Percentiles rank a stretch among this genome's conserved stretches.
Conservation (phyloP, 345 rosid genomes). For the Linum usitatissimum region DNA sequence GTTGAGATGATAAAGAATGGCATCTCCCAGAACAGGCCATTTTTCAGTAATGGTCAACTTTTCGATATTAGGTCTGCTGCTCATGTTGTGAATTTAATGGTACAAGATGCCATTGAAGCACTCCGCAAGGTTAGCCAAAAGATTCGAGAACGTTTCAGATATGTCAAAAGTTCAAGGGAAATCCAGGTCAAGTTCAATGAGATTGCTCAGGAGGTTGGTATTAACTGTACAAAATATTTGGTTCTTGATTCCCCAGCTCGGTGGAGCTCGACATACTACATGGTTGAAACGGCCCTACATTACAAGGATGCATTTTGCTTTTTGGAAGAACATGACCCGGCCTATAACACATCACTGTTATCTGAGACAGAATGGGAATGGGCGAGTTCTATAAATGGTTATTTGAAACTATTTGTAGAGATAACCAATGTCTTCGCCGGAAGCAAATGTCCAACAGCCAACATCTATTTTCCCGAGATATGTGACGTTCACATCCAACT, state of each 20-base stretch:
- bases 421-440: constrained; percentile 18
- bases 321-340: neutral
- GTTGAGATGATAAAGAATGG: constrained; percentile 51
- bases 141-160: constrained; percentile 62
- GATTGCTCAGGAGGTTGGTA: constrained; percentile 55
- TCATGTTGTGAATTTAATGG: constrained; percentile 50
- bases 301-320: constrained; percentile 23
- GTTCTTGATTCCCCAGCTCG: constrained; percentile 45
- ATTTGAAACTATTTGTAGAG: neutral
- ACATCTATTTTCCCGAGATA: constrained; percentile 75
- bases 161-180: constrained; percentile 66
- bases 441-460: constrained; percentile 63
- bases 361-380: neutral
- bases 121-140: constrained; percentile 50
- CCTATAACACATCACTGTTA: neutral
- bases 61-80: constrained; percentile 66
- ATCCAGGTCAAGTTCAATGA: constrained; percentile 57
- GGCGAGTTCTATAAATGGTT: constrained; percentile 4
- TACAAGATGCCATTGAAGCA: constrained; percentile 58
- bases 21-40: constrained; percentile 49
- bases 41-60: constrained; percentile 47
- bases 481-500: constrained; percentile 75
- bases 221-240: constrained; percentile 40
- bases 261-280: constrained; percentile 69
- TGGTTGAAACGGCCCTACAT: constrained; percentile 71